Conservation (phyloP, 768 basidiomycete species). For the Leccinum sublutescens region DNA sequence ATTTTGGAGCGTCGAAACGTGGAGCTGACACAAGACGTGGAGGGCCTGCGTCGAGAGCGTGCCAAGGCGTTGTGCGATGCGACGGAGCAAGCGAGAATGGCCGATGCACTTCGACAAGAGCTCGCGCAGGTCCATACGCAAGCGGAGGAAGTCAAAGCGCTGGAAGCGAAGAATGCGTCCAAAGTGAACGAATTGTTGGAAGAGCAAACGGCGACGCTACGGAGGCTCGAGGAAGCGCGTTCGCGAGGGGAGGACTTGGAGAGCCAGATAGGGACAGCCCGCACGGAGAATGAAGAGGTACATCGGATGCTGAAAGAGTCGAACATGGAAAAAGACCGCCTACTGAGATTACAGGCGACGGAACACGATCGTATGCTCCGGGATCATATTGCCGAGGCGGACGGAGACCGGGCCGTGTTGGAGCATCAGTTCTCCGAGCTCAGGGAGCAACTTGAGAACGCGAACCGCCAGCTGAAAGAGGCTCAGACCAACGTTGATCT, state of each 20-base stretch:
- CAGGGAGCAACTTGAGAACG: slow-evolving; percentile 57
- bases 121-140: slow-evolving; percentile 58
- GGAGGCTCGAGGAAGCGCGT: slow-evolving; percentile 73
- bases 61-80: slow-evolving; percentile 63
- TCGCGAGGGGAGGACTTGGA: slow-evolving; percentile 73
- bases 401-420: slow-evolving; percentile 89
- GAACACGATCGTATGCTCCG: slow-evolving; percentile 68
- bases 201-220: slow-evolving; percentile 72
- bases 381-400: slow-evolving; percentile 89
- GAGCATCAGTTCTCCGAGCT: slow-evolving; percentile 84
- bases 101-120: slow-evolving; percentile 61
- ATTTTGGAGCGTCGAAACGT: slow-evolving; percentile 64
- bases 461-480: slow-evolving; percentile 63
- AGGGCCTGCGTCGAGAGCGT: slow-evolving; percentile 52
- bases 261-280: slow-evolving; percentile 66
- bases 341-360: slow-evolving; percentile 69
- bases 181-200: slow-evolving; percentile 67
- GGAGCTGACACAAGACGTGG: slow-evolving; percentile 54
- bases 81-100: slow-evolving; percentile 59
- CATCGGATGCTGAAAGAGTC: slow-evolving; percentile 66
- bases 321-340: slow-evolving; percentile 73
- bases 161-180: slow-evolving; percentile 61
- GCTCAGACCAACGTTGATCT: slow-evolving; percentile 59
- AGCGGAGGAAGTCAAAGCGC: slow-evolving; percentile 63
- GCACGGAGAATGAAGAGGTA: slow-evolving; percentile 66